Base-by-base conservation (phyloP, 2,329 filamentous ascomycete genomes). In the Graphilbum sp. region DNA sequence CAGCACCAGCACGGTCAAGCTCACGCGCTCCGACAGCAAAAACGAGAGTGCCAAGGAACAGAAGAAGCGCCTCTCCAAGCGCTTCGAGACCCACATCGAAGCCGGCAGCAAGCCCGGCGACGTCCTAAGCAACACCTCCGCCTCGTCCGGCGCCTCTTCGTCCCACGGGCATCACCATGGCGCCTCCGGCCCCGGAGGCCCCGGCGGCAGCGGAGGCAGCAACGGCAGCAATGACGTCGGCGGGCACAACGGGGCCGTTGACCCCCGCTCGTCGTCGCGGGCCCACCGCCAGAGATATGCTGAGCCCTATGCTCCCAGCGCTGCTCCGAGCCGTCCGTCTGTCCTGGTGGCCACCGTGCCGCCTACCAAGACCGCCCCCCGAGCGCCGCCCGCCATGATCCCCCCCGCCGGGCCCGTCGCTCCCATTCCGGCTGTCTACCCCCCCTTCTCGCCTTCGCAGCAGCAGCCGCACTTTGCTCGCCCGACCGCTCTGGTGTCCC, bases 1-100 rank as follows among this genome's bases (percentile, higher is more conserved):
- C 42, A 42, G 32, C 34, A 37, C 38, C 12, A 40, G 39, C 38
- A 42, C 37, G 3, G 37, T 36, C 30, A 42, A 42, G 32, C 10
- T 39, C 18, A 30, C 43, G 9, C 41, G 43, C 7, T 29, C 35
- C 25, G 30, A 3, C 39, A 37, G 32, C 36, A 34, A 31, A 15
- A 23, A 25, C 20, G 37, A 37, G 33, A 27, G n/a, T 27, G 36
- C 40, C 9, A 48, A 46, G 32, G 39, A 47, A 11, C 49, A 54
- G 35, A 51, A 48, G 40, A 45, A 49, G 24, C 48, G 50, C n/a
- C 49, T 56, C 32, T 49, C 50, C 35, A 47, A 48, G 39, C 52
- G 54, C 35, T 56, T 57, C 45, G 45, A 46, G 11, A 16, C 15
- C 36, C 38, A 41, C 25, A 27, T 34, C 27, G 37, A 37, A 20